phyloP scores from a whole-genome alignment of 805 yeast genomes.

The Myxozyma neglecta region DNA sequence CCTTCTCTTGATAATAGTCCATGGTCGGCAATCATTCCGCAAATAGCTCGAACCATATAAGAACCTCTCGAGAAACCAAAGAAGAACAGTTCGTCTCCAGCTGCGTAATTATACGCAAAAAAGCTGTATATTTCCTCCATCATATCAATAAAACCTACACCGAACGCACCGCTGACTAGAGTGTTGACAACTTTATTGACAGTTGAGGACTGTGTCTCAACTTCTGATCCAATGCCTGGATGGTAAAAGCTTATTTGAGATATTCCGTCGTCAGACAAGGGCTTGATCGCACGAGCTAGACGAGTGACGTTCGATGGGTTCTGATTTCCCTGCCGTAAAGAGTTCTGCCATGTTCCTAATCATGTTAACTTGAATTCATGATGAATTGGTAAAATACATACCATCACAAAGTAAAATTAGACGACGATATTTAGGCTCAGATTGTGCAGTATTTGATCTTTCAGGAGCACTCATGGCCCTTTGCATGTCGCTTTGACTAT shows the following conservation, averaged over 20 bases:
- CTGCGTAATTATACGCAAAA: conserved; percentile 19
- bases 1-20: conserved; percentile 19
- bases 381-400: background rate
- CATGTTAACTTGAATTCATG: background rate
- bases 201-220: background rate
- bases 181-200: background rate
- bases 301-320: conserved; percentile 23
- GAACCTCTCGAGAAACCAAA: conserved; percentile 30
- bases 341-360: conserved; percentile 26
- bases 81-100: conserved; percentile 26
- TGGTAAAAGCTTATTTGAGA: conserved; percentile 17
- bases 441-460: too few relatives aligned
- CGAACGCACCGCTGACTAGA: conserved; percentile 1
- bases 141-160: conserved; percentile 10
- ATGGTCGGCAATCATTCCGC: conserved; percentile 21
- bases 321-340: background rate
- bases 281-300: conserved; percentile 19
- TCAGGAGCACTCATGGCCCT: too few relatives aligned
- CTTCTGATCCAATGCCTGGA: conserved; percentile 16
- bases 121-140: conserved; percentile 20
- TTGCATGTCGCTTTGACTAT: too few relatives aligned
- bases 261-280: background rate
- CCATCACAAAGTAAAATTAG: conserved; percentile 6
- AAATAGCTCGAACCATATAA: conserved; percentile 16
- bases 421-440: background rate